These are phyloP conservation scores for Suhomyces kunorum DNA, from an alignment of 1,139 yeast genomes.

Conservation along the genomic window DNA sequence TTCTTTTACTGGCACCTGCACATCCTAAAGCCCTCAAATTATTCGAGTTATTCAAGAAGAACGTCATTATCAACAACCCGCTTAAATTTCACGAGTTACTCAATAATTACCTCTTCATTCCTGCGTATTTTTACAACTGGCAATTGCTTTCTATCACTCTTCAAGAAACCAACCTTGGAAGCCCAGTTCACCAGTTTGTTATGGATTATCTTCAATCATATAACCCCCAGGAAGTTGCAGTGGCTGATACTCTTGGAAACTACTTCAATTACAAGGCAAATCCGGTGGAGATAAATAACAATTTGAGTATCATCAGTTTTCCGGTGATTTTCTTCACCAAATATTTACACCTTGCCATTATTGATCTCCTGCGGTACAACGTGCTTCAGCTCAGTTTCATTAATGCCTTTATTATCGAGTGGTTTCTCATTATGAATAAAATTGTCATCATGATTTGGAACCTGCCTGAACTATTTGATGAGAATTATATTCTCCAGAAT, in stretches of 20 bases:
- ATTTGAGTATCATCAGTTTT: constrained; percentile 38
- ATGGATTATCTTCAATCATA: constrained; percentile 12
- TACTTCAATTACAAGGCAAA: constrained; percentile 18
- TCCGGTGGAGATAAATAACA: constrained; percentile 25
- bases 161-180: constrained; percentile 31
- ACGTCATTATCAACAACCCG: constrained; percentile 46
- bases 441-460: constrained; percentile 25
- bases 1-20: constrained; percentile 7
- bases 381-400: constrained; percentile 18
- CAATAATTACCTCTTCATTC: constrained; percentile 43
- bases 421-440: constrained; percentile 43
- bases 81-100: constrained; percentile 46
- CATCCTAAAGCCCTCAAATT: constrained; percentile 16
- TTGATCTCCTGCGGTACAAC: constrained; percentile 16
- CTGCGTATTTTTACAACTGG: constrained; percentile 42
- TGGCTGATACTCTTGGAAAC: constrained; percentile 16
- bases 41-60: constrained; percentile 45
- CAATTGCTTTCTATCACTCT: constrained; percentile 39
- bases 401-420: constrained; percentile 33
- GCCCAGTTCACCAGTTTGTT: constrained; percentile 14
- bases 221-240: constrained; percentile 23
- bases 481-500: constrained; percentile 20
- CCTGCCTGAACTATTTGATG: constrained; percentile 18
- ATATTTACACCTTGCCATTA: constrained; percentile 23
- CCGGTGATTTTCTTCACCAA: constrained; percentile 44